Evolutionary conservation across 305 asterid species (phyloP).

Genomic region (Solanum hybrid): DNA sequence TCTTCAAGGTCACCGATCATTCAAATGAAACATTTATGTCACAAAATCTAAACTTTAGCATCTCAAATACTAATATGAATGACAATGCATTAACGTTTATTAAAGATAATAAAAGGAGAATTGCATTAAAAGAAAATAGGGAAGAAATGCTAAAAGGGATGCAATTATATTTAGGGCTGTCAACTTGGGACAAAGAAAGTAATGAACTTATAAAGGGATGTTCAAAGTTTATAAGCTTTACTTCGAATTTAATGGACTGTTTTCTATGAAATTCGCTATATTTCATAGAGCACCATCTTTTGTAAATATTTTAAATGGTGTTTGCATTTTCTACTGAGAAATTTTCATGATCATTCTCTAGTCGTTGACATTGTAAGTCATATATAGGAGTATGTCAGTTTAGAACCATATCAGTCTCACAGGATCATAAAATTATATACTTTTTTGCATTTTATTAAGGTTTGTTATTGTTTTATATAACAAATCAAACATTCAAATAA

Average conservation of each 20-base stretch:
- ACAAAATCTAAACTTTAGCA: neutral
- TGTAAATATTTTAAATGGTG: neutral
- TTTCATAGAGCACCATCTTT: neutral
- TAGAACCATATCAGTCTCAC: neutral
- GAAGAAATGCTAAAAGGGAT: neutral
- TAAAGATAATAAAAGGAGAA: neutral
- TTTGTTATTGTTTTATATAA: neutral
- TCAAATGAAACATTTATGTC: neutral
- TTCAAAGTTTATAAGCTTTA: neutral
- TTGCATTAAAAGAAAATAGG: neutral
- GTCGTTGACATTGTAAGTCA: neutral
- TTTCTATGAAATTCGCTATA: neutral
- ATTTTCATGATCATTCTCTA: neutral
- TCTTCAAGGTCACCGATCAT: neutral
- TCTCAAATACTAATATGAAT: neutral
- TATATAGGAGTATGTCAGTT: neutral
- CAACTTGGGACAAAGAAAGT: neutral
- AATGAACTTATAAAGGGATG: neutral
- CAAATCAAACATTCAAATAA: neutral
- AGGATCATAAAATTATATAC: neutral
- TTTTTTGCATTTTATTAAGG: neutral
- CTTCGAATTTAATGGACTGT: neutral
- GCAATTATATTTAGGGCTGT: neutral
- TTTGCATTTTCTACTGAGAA: neutral
- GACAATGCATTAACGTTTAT: neutral